A percentile compares a stretch with the other conserved stretches of the same genome.
These are phyloP conservation scores for Leishmania braziliensis DNA, from an alignment of 208 protist species.

Conservation along the genomic window DNA sequence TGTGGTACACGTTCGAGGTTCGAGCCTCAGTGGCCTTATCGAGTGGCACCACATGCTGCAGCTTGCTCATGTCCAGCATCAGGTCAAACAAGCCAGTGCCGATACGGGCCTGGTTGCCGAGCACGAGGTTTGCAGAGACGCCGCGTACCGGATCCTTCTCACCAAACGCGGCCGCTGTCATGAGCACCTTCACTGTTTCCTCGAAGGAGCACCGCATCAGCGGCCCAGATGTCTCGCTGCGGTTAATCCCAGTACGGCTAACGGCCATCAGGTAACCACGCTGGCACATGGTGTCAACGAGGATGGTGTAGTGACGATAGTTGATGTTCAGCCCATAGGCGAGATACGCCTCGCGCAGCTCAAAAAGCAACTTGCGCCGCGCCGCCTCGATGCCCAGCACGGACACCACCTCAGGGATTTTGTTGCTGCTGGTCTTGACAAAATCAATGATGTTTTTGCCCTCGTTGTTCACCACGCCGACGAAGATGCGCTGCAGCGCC, in stretches of 20 bases:
- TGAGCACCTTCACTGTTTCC: conserved; percentile 99
- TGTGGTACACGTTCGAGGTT: conserved; percentile 83
- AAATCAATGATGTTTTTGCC: conserved; percentile 93
- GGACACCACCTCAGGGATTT: conserved; percentile 98
- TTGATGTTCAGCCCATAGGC: conserved; percentile 99
- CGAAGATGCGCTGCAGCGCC: conserved; percentile 95
- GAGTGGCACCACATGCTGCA: conserved; percentile 84
- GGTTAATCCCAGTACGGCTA: conserved; percentile 96
- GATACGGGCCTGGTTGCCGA: conserved; percentile 96
- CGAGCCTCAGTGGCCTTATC: conserved; percentile 78
- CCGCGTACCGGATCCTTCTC: conserved; percentile 96
- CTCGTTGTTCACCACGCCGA: conserved; percentile 96
- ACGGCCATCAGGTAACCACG: conserved; percentile 97
- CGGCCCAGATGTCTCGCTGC: conserved; percentile 93
- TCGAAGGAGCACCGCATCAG: conserved; percentile 99
- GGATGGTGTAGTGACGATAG: conserved; percentile 98
- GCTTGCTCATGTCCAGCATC: conserved; percentile 92
- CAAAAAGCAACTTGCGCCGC: conserved; percentile 72
- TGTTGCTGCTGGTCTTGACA: conserved; percentile 95
- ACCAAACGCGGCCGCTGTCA: conserved; percentile 96
- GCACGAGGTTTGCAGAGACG: conserved; percentile 98
- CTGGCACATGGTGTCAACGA: conserved; percentile 99
- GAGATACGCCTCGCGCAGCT: conserved; percentile 94
- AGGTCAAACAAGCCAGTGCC: conserved; percentile 98
- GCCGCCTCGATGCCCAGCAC: conserved; percentile 95